Evolutionary conservation across 352 stramenopile species (phyloP).

Genomic region (Phytophthora pisi): DNA sequence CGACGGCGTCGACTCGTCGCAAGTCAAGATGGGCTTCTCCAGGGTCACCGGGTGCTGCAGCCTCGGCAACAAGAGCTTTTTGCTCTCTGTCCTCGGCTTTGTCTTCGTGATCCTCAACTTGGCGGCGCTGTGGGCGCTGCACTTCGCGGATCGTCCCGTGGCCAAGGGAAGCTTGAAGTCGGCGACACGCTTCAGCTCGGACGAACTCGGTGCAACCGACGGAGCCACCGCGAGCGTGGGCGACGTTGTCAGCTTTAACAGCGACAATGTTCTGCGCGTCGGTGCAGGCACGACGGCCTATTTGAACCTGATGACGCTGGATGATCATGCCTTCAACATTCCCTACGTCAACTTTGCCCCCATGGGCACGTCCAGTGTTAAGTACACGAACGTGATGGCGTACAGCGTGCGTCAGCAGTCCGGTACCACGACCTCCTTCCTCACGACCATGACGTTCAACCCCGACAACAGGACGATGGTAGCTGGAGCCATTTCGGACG

Average conservation of each 20-base stretch:
- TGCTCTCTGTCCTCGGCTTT: slow-evolving; percentile 45
- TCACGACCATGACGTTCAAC: slow-evolving; percentile 55
- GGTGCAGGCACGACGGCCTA: slow-evolving; percentile 76
- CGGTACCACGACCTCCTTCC: slow-evolving; percentile 38
- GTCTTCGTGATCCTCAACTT: slow-evolving; percentile 70
- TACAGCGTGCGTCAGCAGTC: slow-evolving; percentile 36
- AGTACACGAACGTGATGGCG: slow-evolving; percentile 60
- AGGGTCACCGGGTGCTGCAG: slow-evolving; percentile 7
- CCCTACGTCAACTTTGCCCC: slow-evolving; percentile 63
- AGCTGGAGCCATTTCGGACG: slow-evolving; percentile 8
- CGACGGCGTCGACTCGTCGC: slow-evolving; percentile 48
- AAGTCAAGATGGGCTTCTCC: slow-evolving; percentile 46
- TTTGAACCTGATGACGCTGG: slow-evolving; percentile 45
- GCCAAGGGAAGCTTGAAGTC: slow-evolving; percentile 25
- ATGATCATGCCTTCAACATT: slow-evolving; percentile 1
- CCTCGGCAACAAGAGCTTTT: slow-evolving; percentile 13
- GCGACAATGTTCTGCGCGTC: slow-evolving; percentile 42
- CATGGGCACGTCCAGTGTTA: slow-evolving; percentile 39
- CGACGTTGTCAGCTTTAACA: slow-evolving; percentile 49
- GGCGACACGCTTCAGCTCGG: slow-evolving; percentile 50
- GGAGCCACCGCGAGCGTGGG: slow-evolving; percentile 27
- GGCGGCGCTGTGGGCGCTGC: slow-evolving; percentile 63
- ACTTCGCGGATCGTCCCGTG: slow-evolving; percentile 58
- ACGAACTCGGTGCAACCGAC: slow-evolving; percentile 29
- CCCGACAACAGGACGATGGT: slow-evolving; percentile 41